phyloP scores from a whole-genome alignment of 306 rosid genomes.

The Castanopsis chinensis region DNA sequence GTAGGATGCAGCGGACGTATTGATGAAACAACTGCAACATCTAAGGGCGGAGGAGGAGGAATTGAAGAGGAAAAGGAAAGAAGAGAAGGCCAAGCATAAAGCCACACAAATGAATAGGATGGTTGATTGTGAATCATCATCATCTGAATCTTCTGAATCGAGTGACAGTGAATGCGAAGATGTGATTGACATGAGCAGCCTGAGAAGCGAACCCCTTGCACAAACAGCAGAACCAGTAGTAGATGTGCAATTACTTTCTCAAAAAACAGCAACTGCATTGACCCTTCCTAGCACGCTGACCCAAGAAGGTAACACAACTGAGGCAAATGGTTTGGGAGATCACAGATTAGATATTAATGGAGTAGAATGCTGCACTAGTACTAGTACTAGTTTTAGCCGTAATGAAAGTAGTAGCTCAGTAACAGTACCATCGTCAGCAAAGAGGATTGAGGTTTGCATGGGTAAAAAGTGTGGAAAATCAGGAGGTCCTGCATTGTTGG shows the following conservation, averaged over 20 bases:
- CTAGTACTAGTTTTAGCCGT: constrained; percentile 16
- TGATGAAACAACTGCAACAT: constrained; percentile 50
- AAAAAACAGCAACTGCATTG: constrained; percentile 9
- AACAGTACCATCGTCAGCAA: constrained; percentile 22
- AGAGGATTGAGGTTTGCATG: constrained; percentile 88
- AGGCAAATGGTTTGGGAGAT: constrained; percentile 5
- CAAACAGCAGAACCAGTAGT: constrained; percentile 22
- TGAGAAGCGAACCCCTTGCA: constrained; percentile 20
- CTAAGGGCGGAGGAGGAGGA: constrained; percentile 57
- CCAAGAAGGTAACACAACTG: constrained; percentile 1
- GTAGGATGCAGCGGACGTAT: constrained; percentile 54
- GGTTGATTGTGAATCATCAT: constrained; percentile 43
- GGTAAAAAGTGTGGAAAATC: constrained; percentile 74
- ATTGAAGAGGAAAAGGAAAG: constrained; percentile 51
- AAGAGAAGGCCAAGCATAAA: constrained; percentile 54
- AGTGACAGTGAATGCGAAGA: constrained; percentile 62
- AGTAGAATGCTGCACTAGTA: constrained; percentile 24
- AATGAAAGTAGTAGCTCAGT: constrained; percentile 10
- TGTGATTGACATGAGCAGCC: constrained; percentile 39
- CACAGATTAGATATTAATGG: constrained; percentile 3
- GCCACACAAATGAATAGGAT: constrained; percentile 36
- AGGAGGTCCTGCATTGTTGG: constrained; percentile 61
- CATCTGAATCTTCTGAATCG: constrained; percentile 71
- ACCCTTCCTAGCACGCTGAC: constrained; percentile 13
- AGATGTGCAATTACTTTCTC: constrained; percentile 6